Base-by-base conservation (phyloP, 1,284 basidiomycete genomes). In the Cryptococcus neoformans region DNA sequence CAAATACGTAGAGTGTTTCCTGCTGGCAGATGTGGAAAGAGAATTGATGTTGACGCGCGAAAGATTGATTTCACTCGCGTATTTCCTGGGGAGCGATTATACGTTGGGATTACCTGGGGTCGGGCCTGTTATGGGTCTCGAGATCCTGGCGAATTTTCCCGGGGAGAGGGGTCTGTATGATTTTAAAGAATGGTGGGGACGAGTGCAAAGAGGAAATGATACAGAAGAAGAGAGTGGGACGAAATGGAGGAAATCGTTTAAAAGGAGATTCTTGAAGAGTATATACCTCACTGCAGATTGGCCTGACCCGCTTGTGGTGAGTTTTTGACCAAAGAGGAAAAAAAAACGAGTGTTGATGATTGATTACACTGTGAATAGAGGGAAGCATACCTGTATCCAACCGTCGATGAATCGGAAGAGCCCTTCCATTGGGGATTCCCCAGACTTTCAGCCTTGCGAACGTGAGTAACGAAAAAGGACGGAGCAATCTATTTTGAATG, bases 391-490 rank as follows among this genome's bases (percentile, higher is more conserved):
- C 88, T 89, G 63, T 85, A 92, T 66, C 95, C 96, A 0, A 84
- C 85, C 0, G 89, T 97, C 5, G 94, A 98, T 72, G 83, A 85
- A 51, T 95, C 92, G 3, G 87, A 92, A 54, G 94, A 99, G 69
- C 87, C 90, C 0, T 99, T 99, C 74, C 90, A 92, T 67, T 99
- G 96, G 96, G 95, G 92, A 8, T 80, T 95, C 61, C 93, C 95
- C 6, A 94, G 98, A 71, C 84, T 99, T 1, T 92, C 97, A 67
- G 91, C 87, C 1, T 82, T 97, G 51, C 84, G 92, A 65, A 78
- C 83, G 89, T 92, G 70, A 63, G 87, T 78, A 12, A 11, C 36
- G 5, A 4, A 21, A 4, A 12, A 44, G 1, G n/a, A 11, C 21
- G 51, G 44, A 12, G 41, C 17, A 53, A 8, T 35, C 39, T 34